Evolutionary conservation across 2,329 filamentous ascomycete species (phyloP).

Genomic region (Pseudogymnoascus sp.): DNA sequence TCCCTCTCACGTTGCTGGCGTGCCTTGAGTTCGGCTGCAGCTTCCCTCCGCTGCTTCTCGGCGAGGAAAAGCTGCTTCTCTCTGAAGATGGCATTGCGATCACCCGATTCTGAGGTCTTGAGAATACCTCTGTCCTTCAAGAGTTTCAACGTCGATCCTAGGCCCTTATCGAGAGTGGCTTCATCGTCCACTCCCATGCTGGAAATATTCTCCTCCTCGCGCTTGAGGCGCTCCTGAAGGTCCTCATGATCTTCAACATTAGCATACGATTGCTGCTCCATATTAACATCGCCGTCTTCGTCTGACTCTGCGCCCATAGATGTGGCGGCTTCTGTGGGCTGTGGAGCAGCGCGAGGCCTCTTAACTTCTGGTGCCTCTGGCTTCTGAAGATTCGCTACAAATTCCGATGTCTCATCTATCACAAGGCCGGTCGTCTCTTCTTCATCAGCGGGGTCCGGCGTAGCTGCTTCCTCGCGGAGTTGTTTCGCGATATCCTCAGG

Average conservation of each 20-base stretch:
- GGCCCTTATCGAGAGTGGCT: slow-evolving; percentile 65
- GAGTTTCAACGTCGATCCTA: slow-evolving; percentile 75
- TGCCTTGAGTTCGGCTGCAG: slow-evolving; percentile 71
- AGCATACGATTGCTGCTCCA: slow-evolving; percentile 28
- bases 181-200: slow-evolving; percentile 78
- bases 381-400: slow-evolving; percentile 77
- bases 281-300: slow-evolving; percentile 36
- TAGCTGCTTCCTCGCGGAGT: slow-evolving; percentile 53
- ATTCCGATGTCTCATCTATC: slow-evolving; percentile 94
- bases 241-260: slow-evolving; percentile 39
- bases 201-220: slow-evolving; percentile 47
- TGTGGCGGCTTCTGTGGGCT: slow-evolving; percentile 35
- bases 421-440: slow-evolving; percentile 56
- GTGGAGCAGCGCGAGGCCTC: slow-evolving; percentile 28
- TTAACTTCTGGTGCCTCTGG: slow-evolving; percentile 49
- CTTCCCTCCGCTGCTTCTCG: slow-evolving; percentile 69
- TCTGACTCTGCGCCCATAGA: slow-evolving; percentile 39
- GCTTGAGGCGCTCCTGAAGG: slow-evolving; percentile 41
- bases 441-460: slow-evolving; percentile 44
- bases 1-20: slow-evolving; percentile 82
- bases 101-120: slow-evolving; percentile 52
- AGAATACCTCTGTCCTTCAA: slow-evolving; percentile 80
- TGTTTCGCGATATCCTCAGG: slow-evolving; percentile 83
- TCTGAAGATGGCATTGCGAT: slow-evolving; percentile 59
- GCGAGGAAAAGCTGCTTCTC: slow-evolving; percentile 71